phyloP scores from a whole-genome alignment of 768 basidiomycete genomes.

The Psilocybe cyanescens region DNA sequence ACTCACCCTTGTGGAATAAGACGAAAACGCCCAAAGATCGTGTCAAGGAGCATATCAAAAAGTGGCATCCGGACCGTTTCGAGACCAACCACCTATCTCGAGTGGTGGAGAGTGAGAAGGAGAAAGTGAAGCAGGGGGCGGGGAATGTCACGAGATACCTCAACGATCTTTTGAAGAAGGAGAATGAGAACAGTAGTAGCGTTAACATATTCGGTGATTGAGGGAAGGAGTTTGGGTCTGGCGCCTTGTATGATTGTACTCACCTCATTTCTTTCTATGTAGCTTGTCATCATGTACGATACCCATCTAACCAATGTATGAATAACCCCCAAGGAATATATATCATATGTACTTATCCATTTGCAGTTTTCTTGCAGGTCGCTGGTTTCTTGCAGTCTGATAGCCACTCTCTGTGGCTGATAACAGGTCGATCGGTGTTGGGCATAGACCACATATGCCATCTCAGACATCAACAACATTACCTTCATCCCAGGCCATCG shows the following conservation, averaged over 20 bases:
- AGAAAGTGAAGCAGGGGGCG: conserved; percentile 72
- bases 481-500: too few relatives aligned
- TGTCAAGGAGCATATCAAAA: conserved; percentile 72
- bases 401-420: too few relatives aligned
- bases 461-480: too few relatives aligned
- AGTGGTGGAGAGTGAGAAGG: conserved; percentile 66
- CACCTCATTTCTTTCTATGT: conserved; percentile 20
- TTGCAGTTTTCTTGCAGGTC: background rate
- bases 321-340: conserved; percentile 10
- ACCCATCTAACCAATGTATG: conserved; percentile 23
- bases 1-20: conserved; percentile 56
- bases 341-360: conserved; percentile 9
- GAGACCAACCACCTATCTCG: conserved; percentile 69
- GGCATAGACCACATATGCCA: too few relatives aligned
- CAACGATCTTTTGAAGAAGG: conserved; percentile 67
- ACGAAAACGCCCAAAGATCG: conserved; percentile 68
- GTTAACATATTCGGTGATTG: conserved; percentile 22
- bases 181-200: conserved; percentile 35
- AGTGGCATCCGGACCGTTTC: conserved; percentile 87
- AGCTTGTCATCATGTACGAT: conserved; percentile 24
- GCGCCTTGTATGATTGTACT: conserved; percentile 16
- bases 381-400: too few relatives aligned
- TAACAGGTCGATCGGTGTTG: too few relatives aligned
- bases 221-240: conserved; percentile 1
- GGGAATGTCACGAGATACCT: conserved; percentile 72